Evolutionary conservation across 805 yeast species (phyloP).

Genomic region (Komagataella pastoris): DNA sequence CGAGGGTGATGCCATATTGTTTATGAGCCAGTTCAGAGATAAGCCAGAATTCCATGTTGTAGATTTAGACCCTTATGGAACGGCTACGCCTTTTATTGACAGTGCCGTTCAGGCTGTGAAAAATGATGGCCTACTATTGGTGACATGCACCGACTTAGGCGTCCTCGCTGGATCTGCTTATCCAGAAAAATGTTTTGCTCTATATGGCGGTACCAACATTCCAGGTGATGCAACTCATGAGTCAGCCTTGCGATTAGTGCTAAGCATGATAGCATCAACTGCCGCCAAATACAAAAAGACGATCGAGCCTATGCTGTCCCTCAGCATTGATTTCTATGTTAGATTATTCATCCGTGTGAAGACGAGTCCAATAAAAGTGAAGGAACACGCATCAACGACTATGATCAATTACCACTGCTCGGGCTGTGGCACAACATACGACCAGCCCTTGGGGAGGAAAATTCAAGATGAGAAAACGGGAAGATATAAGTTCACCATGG

Average conservation of each 20-base stretch:
- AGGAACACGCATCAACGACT: conserved; percentile 61
- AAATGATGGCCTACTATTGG: conserved; percentile 75
- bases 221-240: conserved; percentile 87
- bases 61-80: conserved; percentile 95
- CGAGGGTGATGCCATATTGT: conserved; percentile 83
- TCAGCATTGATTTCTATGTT: conserved; percentile 88
- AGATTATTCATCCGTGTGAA: conserved; percentile 71
- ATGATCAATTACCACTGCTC: conserved; percentile 75
- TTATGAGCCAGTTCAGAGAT: conserved; percentile 38
- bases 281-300: conserved; percentile 86
- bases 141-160: conserved; percentile 94
- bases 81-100: conserved; percentile 92
- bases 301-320: conserved; percentile 74
- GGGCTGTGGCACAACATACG: conserved; percentile 66
- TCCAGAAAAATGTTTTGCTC: conserved; percentile 92
- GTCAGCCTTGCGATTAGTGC: conserved; percentile 76
- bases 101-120: conserved; percentile 76
- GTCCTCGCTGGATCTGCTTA: conserved; percentile 93
- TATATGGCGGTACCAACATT: conserved; percentile 86
- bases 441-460: conserved; percentile 66
- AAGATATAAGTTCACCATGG: conserved; percentile 36
- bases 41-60: conserved; percentile 60
- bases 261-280: conserved; percentile 59
- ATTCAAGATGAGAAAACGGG: conserved; percentile 14
- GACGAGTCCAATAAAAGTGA: conserved; percentile 71